Evolutionary conservation across 345 rosid species (phyloP), one percentile per base, ranked within the genome.

Genomic region (Hibiscus mutabilis): DNA sequence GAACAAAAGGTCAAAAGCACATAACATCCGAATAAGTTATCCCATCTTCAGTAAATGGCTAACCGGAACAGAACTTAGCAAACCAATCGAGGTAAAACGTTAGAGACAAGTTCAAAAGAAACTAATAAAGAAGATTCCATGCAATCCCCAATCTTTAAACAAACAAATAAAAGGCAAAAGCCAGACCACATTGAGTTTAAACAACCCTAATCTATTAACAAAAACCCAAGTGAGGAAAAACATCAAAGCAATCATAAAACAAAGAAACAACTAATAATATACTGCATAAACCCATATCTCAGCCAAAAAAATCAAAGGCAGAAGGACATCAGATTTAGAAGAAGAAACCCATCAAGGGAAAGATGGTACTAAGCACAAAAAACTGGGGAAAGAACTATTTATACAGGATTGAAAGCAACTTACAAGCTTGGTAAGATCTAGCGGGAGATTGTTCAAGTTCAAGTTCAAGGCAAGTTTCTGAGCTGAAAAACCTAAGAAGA

Each of bases 221-320:
- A 33, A 69, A 69, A 25, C 33, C 33, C 62, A 57, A 40, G 40
- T 5, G 35, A 37, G 64, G 35, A 14, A 22, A 56, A 70, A 35
- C 51, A 40, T 57, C 64, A 57, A 57, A 56, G 64, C 14, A 29
- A 27, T 47, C 22, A 33, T 33, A 13, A 19, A 37, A 63, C 3
- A 19, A 63, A 64, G 29, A 64, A 42, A 13, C 33, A 65, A 13
- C 9, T 21, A 5, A 65, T 47, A 42, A 25, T 7, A 66, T 24
- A 66, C 18, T 3, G 40, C 70, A 46, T 25, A 46, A 66, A 66
- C 70, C 70, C 70, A 67, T 27, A 49, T 67, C 24, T n/a, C 58
- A 67, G 40, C 24, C 70, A 24, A 9, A 27, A 49, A 27, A 49
- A 27, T 49, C 70, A 16, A 67, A 67, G 44, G 22, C 16, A 9